Percentiles rank a stretch among this genome's conserved stretches.
These are phyloP conservation scores for Sutorius eximius DNA, from an alignment of 1,284 basidiomycete species.

Conservation along the genomic window DNA sequence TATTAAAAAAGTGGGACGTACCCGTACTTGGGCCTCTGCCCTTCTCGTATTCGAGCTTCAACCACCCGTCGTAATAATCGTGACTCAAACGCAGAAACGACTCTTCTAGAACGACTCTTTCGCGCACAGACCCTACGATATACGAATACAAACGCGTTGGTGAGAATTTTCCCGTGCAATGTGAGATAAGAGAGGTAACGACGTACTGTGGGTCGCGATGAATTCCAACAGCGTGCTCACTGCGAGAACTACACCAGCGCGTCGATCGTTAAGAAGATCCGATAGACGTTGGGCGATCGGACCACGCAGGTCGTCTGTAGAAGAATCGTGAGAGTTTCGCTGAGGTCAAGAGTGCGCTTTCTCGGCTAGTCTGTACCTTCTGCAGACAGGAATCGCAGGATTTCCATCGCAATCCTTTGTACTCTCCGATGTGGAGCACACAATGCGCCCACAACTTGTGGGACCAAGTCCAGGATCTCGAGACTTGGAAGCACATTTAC, in stretches of 20 bases:
- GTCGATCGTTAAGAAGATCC: constrained; percentile 18
- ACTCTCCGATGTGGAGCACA: constrained; percentile 16
- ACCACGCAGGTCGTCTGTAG: constrained; percentile 9
- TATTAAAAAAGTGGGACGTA: constrained; percentile 1
- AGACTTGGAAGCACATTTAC: background rate
- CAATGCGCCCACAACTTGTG: constrained; percentile 18
- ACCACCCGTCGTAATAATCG: constrained; percentile 19
- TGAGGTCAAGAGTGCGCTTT: background rate
- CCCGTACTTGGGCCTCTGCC: constrained; percentile 13
- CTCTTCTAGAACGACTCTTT: constrained; percentile 12
- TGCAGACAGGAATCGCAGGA: constrained; percentile 13
- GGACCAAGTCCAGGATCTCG: constrained; percentile 11
- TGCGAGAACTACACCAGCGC: constrained; percentile 19
- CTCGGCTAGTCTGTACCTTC: constrained; percentile 9
- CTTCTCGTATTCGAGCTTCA: constrained; percentile 17
- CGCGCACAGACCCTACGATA: constrained; percentile 17
- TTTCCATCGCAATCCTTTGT: constrained; percentile 17
- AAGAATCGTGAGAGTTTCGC: background rate
- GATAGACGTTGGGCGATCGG: constrained; percentile 15
- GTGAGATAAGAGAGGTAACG: background rate
- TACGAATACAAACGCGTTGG: background rate
- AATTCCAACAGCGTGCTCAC: constrained; percentile 14
- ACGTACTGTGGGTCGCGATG: constrained; percentile 21
- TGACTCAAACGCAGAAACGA: constrained; percentile 18
- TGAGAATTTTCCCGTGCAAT: background rate